Evolutionary conservation across 441 rosid genomes (phyloP), one percentile per base, ranked within the genome.

Genomic region (Geranium incanum): DNA sequence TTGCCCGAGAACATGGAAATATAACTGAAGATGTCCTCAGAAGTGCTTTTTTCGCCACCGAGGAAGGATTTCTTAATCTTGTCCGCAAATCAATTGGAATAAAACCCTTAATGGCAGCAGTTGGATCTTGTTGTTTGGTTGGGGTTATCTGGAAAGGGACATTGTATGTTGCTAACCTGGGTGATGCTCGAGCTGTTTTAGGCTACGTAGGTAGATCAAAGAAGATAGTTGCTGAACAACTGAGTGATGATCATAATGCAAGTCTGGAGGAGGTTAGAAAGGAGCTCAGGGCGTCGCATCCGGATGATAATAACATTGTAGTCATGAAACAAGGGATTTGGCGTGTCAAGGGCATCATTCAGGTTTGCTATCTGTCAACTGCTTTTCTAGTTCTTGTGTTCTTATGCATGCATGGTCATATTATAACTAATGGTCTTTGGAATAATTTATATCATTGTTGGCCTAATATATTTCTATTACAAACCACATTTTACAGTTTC

Each of bases 301-400:
- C 97, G 0, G 96, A 91, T 71, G 97, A 91, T 82, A 77, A 93
- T 0, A 87, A 88, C 48, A 87, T 94, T 68, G 91, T 94, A 69
- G 87, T 89, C 38, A 78, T 82, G 82, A 92, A 90, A 81, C 84
- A 88, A 18, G 96, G 96, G 33, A 93, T 82, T 9, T 94, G 96
- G 97, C 97, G 98, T 60, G 71, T 93, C 88, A 93, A 91, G 83
- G 98, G 98, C 81, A 86, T 93, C 70, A 91, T 91, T 81, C 98
- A 94, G 96, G 98, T 93, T 75, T 57, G 71, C 68, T 45, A 7
- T 45, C 52, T 45, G 13, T 45, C 9, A 45, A 6, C 3, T 45
- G 52, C 6, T 50, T 38, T 50, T 39, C 23, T 41, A 39, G 0
- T 39, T 59, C 70, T 59, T 70, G 55, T 73, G 68, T 23, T 48